Percentiles rank a stretch among this genome's conserved stretches.
Evolutionary conservation across 257 asterid species (phyloP).

Genomic region (Jaltomata sinuosa): DNA sequence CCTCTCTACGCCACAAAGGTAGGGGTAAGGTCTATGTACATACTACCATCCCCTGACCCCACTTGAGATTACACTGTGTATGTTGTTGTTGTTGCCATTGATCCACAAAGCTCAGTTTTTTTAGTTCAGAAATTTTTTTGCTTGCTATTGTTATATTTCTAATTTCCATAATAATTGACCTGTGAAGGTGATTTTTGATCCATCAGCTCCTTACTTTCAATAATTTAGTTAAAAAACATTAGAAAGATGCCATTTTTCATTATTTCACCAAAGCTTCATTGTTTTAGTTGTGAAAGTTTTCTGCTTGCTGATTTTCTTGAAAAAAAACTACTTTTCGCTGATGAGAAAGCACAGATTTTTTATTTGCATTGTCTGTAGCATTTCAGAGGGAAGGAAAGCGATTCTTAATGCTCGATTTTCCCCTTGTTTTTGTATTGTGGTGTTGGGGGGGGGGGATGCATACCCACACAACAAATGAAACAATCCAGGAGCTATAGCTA

Average conservation of each 20-base stretch:
- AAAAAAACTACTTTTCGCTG: neutral
- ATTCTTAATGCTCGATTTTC: neutral
- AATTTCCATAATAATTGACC: neutral
- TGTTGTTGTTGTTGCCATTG: neutral
- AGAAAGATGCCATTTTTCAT: neutral
- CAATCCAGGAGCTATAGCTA: neutral
- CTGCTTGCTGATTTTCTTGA: neutral
- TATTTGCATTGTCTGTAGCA: neutral
- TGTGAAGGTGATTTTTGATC: neutral
- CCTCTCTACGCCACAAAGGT: neutral
- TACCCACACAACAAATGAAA: neutral
- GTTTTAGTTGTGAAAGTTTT: neutral
- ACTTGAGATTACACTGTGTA: neutral
- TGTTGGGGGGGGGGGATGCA: neutral
- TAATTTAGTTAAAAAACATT: neutral
- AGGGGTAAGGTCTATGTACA: neutral
- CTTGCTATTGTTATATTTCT: neutral
- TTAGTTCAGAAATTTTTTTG: neutral
- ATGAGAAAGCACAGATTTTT: neutral
- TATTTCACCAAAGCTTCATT: neutral
- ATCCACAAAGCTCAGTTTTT: neutral
- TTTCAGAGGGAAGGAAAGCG: neutral
- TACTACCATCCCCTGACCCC: neutral
- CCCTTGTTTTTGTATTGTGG: neutral
- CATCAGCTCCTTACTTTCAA: neutral